Evolutionary conservation across 257 asterid genomes (phyloP), one percentile per base, ranked within the genome.

Genomic region (Cordia subcordata): DNA sequence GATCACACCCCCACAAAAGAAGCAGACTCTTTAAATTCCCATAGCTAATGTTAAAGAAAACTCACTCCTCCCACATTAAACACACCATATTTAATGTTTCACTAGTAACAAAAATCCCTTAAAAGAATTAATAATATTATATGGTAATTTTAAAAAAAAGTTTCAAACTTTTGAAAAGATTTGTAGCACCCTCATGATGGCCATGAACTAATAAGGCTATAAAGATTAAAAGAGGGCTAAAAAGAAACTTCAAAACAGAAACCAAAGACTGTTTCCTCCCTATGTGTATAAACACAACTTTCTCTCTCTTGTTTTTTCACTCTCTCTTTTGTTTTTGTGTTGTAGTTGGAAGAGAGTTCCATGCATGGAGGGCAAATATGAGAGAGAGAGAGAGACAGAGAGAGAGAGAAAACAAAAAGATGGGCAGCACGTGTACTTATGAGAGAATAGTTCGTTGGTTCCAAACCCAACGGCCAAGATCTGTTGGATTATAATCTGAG

Each of bases 311-410:
- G 13, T 63, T 10, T 52, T 45, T 51, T 21, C 12, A 47, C 58
- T 66, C 27, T 62, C 39, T 66, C 58, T 64, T 60, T 72, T 56
- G 46, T 73, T 63, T 68, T 71, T 63, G 73, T 72, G 77, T 63
- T 66, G 57, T 23, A 76, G 79, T 69, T 49, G 86, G 81, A 74
- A 80, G 85, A 81, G 86, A 84, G 76, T 79, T 80, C 84, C 96
- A 87, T 87, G 94, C 96, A 87, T 79, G 89, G 78, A 79, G 79
- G 81, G 81, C n/a, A n/a, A n/a, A n/a, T n/a, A n/a, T n/a, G n/a
- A n/a, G n/a, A n/a, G n/a, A n/a, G n/a, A n/a, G n/a, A n/a, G n/a
- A n/a, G n/a, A n/a, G n/a, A n/a, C n/a, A n/a, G n/a, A n/a, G n/a
- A n/a, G n/a, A 75, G 75, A 71, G 1, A 42, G 15, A 65, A 10